phyloP scores from a whole-genome alignment of 768 basidiomycete genomes.

The Lepiota brunneoincarnata region DNA sequence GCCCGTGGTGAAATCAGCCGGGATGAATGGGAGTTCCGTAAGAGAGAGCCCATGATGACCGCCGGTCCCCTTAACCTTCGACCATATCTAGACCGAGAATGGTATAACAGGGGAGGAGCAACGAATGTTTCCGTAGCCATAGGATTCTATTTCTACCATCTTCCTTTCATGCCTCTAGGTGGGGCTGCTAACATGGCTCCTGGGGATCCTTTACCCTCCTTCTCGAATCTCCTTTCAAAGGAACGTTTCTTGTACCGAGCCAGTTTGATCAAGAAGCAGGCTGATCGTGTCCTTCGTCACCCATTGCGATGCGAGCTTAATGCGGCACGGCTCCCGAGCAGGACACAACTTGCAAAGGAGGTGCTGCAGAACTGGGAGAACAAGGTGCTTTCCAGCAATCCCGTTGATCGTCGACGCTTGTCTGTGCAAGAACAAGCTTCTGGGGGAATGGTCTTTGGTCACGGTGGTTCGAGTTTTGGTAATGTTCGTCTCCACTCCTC shows the following conservation, averaged over 20 bases:
- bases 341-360: conserved; percentile 21
- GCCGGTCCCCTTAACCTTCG: conserved; percentile 51
- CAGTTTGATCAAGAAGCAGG: conserved; percentile 33
- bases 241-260: conserved; percentile 46
- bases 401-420: conserved; percentile 12
- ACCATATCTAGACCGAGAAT: conserved; percentile 43
- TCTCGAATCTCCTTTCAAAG: conserved; percentile 39
- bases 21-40: conserved; percentile 52
- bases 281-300: conserved; percentile 30
- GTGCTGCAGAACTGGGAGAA: conserved; percentile 17
- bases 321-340: conserved; percentile 20
- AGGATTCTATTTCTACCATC: conserved; percentile 37
- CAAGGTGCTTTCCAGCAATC: conserved; percentile 4
- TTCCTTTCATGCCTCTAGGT: conserved; percentile 47
- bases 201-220: conserved; percentile 37
- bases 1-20: conserved; percentile 44
- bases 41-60: conserved; percentile 44
- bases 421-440: conserved; percentile 27
- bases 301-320: conserved; percentile 47
- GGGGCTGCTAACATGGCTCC: conserved; percentile 23
- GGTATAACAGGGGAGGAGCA: conserved; percentile 44
- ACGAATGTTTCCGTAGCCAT: conserved; percentile 42
- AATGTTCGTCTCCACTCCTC: conserved; percentile 27
- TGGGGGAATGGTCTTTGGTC: conserved; percentile 21
- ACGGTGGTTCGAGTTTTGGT: conserved; percentile 38